phyloP scores from a whole-genome alignment of 2,329 filamentous ascomycete species.

The Fusarium mexicanum region DNA sequence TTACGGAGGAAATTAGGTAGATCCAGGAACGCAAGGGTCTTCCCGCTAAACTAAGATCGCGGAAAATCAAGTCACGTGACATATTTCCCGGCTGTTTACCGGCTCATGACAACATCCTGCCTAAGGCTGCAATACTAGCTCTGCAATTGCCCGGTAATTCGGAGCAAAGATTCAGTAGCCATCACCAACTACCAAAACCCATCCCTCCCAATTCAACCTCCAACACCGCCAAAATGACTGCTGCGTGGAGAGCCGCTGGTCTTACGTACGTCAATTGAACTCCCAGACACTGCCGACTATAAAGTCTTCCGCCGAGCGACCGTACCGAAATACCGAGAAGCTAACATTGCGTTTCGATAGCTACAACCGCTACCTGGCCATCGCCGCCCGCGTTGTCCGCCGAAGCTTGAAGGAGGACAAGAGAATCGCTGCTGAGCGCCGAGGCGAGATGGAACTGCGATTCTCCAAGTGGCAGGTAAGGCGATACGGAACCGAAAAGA shows the following conservation, averaged over 20 bases:
- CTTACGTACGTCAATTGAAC: conserved; percentile 78
- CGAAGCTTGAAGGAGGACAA: conserved; percentile 96
- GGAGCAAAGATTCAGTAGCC: conserved; percentile 51
- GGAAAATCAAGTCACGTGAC: conserved; percentile 17
- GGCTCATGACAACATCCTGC: conserved; percentile 30
- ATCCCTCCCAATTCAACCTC: conserved; percentile 43
- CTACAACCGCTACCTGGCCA: conserved; percentile 99
- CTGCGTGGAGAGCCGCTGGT: conserved; percentile 98
- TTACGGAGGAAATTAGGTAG: neutral
- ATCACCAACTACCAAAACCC: conserved; percentile 47
- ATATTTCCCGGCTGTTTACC: conserved; percentile 15
- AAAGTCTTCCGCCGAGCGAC: conserved; percentile 9
- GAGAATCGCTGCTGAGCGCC: conserved; percentile 85
- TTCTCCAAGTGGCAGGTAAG: conserved; percentile 94
- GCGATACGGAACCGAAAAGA: conserved; percentile 14
- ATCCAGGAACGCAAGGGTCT: conserved; percentile 1
- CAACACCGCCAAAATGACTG: conserved; percentile 80
- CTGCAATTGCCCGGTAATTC: conserved; percentile 44
- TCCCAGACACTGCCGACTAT: conserved; percentile 13
- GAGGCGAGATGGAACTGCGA: conserved; percentile 87
- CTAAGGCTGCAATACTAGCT: conserved; percentile 45
- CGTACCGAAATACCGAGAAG: conserved; percentile 38
- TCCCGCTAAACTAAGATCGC: neutral
- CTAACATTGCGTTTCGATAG: conserved; percentile 62
- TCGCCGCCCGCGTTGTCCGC: conserved; percentile 94